Base-by-base conservation (phyloP, 1,139 yeast species). In the Protomyces lactucae-debilis region DNA sequence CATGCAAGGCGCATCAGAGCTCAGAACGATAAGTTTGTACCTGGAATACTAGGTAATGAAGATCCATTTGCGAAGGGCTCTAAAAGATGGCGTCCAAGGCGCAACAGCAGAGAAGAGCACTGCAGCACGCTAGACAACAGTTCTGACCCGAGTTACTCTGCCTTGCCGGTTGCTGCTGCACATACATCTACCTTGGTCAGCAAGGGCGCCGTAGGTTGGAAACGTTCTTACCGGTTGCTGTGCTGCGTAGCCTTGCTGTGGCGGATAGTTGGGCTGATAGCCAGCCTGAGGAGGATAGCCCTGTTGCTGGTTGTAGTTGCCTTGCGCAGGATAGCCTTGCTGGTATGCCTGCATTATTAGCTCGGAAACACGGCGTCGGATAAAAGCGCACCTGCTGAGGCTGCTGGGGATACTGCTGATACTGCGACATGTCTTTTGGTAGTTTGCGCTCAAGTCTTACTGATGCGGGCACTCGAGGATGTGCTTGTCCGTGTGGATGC, bases 71-170 rank as follows among this genome's bases (percentile, higher is more conserved):
- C 32, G 8, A 6, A 4, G 32, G 8, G 32, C 32, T 21, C 36
- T 36, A 57, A 37, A 57, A 57, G 25, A 57, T 57, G 14, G 61
- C 61, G 25, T 57, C 61, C 12, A 57, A 51, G 9, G 61, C 61
- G n/a, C 61, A 57, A 21, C 61, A 57, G 39, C 61, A 57, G 12
- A 57, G 32, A 18, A 57, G 51, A 12, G 61, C 61, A 14, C 48
- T 36, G 28, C 55, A 51, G 37, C 61, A 57, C 16, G 61, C 61
- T 9, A 57, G 39, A 37, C 61, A 57, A 37, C 46, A 57, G 51
- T 57, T 57, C n/a, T 23, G 21, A 35, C 51, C 23, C 8, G 36
- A n/a, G 10, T 21, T 21, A 16, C 25, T 14, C 21, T 36, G 52
- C 28, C 18, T 36, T 3, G 16, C 35, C 14, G 60, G 45, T 36